These are phyloP conservation scores for Cystobasidium sp. DNA, from an alignment of 1,284 basidiomycete genomes.

Conservation along the genomic window DNA sequence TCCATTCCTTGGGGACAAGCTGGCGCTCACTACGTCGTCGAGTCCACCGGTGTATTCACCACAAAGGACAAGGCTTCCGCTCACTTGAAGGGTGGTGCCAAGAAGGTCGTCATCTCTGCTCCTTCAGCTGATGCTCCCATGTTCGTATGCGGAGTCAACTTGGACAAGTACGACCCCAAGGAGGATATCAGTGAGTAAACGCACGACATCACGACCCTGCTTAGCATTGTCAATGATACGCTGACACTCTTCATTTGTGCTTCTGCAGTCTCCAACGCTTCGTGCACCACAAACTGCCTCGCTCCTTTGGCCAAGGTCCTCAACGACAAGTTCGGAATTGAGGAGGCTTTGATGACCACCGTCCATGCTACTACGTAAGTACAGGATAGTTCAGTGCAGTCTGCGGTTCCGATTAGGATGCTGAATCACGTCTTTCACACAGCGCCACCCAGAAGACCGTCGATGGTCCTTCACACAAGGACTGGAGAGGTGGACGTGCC, in stretches of 20 bases:
- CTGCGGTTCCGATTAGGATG: no score
- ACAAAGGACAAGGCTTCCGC: conserved; percentile 82
- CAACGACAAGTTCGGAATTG: conserved; percentile 93
- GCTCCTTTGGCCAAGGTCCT: conserved; percentile 98
- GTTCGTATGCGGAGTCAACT: conserved; percentile 77
- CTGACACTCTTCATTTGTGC: conserved; percentile 16
- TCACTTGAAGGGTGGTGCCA: conserved; percentile 98
- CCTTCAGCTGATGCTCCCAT: conserved; percentile 98
- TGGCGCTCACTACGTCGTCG: conserved; percentile 92
- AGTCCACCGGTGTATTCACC: conserved; percentile 99
- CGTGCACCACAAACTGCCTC: conserved; percentile 99
- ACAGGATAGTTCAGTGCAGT: neutral
- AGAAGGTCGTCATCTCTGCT: conserved; percentile 99
- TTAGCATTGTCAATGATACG: neutral
- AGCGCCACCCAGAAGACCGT: conserved; percentile 99
- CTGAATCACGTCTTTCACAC: conserved; percentile 61
- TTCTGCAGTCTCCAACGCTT: conserved; percentile 89
- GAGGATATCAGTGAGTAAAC: conserved; percentile 67
- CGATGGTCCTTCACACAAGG: conserved; percentile 92
- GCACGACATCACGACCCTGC: neutral
- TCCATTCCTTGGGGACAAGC: conserved; percentile 80
- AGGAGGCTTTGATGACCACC: conserved; percentile 98
- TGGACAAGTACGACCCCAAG: conserved; percentile 88
- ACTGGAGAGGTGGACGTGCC: conserved; percentile 88
- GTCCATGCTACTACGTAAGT: conserved; percentile 70